Percentiles rank a stretch among this genome's conserved stretches.
phyloP scores from a whole-genome alignment of 169 alveolate genomes.

The Babesia sp. region DNA sequence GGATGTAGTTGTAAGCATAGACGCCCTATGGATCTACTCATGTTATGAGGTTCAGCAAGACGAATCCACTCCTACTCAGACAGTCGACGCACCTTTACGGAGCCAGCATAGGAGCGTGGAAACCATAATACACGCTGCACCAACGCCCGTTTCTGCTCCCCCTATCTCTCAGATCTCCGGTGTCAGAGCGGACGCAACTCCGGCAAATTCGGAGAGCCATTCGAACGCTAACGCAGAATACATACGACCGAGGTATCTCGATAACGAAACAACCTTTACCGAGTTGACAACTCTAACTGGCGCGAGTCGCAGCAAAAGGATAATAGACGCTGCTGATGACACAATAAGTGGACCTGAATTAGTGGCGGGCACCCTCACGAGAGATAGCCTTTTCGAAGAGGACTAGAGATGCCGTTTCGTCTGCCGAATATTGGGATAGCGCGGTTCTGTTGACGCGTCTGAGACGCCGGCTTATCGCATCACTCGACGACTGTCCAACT shows the following conservation, averaged over 20 bases:
- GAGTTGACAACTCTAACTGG: slow-evolving; percentile 5
- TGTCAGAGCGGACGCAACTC: no score
- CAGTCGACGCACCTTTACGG: no score
- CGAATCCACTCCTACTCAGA: background rate
- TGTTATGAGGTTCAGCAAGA: slow-evolving; percentile 72
- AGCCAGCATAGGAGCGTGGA: no score
- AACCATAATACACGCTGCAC: no score
- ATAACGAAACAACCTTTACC: background rate
- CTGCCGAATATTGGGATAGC: background rate
- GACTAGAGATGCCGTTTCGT: background rate
- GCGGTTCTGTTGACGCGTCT: background rate
- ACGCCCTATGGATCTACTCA: slow-evolving; percentile 88
- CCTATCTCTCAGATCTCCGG: no score
- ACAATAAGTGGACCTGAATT: slow-evolving; percentile 15
- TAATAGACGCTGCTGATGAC: slow-evolving; percentile 31
- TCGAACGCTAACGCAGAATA: background rate
- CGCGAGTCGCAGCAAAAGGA: slow-evolving; percentile 19
- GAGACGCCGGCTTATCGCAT: no score
- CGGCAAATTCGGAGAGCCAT: background rate
- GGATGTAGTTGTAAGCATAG: slow-evolving; percentile 88
- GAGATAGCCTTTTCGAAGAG: slow-evolving; percentile 20
- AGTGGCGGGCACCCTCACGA: slow-evolving; percentile 3
- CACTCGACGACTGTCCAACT: no score
- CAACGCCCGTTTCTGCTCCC: no score
- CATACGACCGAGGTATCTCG: background rate